Percentiles rank a stretch among this genome's conserved stretches.
Conservation (phyloP, 257 asterid species). For the Solanum pinnatisectum region DNA sequence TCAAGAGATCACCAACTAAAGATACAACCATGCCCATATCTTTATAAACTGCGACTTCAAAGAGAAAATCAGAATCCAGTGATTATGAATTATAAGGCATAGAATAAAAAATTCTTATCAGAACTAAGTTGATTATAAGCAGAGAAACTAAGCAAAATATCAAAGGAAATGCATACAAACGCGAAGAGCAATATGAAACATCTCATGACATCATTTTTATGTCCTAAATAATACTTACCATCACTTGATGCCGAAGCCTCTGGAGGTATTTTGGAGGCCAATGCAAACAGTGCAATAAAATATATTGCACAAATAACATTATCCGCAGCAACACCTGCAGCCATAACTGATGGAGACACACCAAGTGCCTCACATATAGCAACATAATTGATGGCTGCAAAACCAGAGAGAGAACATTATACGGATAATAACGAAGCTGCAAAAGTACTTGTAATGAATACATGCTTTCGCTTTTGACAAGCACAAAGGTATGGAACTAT, state of each 20-base stretch:
- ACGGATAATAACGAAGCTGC: not conserved
- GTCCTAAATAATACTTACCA: slow-evolving; percentile 19
- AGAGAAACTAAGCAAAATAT: not conserved
- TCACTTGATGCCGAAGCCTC: slow-evolving; percentile 31
- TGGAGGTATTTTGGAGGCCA: slow-evolving; percentile 71
- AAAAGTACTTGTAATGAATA: not conserved
- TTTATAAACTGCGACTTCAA: not conserved
- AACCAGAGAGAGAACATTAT: not conserved
- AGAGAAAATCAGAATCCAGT: not conserved
- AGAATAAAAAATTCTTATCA: not conserved
- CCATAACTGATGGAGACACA: slow-evolving; percentile 61
- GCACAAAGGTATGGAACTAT: not conserved
- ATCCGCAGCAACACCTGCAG: slow-evolving; percentile 94
- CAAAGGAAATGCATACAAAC: not conserved
- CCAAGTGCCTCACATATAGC: slow-evolving; percentile 74
- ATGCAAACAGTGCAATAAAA: slow-evolving; percentile 53
- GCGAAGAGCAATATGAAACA: not conserved
- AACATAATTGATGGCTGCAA: slow-evolving; percentile 76
- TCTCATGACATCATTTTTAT: not conserved
- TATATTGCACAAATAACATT: slow-evolving; percentile 68
- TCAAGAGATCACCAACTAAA: not conserved
- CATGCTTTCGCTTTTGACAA: not conserved
- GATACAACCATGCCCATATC: not conserved
- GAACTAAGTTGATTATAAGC: not conserved
- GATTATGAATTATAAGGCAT: not conserved